Evolutionary conservation across 768 basidiomycete species (phyloP).

Genomic region (Termitomyces titanicus): DNA sequence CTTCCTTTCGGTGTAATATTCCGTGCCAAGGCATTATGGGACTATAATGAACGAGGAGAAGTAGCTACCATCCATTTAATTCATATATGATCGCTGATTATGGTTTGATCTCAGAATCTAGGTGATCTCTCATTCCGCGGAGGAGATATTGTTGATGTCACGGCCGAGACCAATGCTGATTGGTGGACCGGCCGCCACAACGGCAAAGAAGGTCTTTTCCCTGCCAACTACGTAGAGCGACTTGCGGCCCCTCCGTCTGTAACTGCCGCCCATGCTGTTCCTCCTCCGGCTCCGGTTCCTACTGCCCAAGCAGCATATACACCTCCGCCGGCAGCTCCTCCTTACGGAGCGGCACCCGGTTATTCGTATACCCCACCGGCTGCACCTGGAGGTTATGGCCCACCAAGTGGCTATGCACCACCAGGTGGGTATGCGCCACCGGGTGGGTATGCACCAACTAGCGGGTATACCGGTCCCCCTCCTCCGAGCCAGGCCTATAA

Average conservation of each 20-base stretch:
- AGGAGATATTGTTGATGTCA: constrained; percentile 73
- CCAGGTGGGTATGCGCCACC: constrained; percentile 1
- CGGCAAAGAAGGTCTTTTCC: constrained; percentile 69
- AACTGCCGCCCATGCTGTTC: constrained; percentile 6
- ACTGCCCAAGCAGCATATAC: constrained; percentile 3
- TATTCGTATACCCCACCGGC: constrained; percentile 5
- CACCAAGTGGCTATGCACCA: not conserved
- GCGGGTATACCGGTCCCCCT: constrained; percentile 10
- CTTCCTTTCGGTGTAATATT: constrained; percentile 22
- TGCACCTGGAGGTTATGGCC: not conserved
- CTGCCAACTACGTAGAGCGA: constrained; percentile 67
- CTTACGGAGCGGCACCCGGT: not conserved
- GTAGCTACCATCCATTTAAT: constrained; percentile 27
- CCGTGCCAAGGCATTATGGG: constrained; percentile 57
- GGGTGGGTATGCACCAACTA: constrained; percentile 3
- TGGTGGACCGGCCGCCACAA: constrained; percentile 83
- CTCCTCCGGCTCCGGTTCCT: constrained; percentile 6
- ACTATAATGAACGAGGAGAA: constrained; percentile 56
- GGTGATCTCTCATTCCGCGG: constrained; percentile 70
- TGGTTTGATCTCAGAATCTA: constrained; percentile 43
- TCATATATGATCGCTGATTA: not conserved
- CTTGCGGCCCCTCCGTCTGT: constrained; percentile 21
- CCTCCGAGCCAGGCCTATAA: constrained; percentile 8
- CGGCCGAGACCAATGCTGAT: constrained; percentile 70
- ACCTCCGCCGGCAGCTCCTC: constrained; percentile 1